Evolutionary conservation across 805 yeast genomes (phyloP).

Genomic region (Yamadazyma tumulicola): DNA sequence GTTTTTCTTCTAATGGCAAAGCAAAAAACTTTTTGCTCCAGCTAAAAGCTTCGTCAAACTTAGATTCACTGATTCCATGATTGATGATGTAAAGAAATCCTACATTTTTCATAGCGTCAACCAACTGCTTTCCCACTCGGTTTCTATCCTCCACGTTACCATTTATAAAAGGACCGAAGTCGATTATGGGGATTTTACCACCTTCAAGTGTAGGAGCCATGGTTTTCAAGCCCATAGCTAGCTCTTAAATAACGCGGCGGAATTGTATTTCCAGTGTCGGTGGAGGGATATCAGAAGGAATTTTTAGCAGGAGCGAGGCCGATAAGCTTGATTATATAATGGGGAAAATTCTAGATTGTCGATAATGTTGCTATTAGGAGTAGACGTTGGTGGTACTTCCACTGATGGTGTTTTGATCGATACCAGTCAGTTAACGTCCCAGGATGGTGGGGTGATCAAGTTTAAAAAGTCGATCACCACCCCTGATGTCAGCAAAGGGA

Average conservation of each 20-base stretch:
- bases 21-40: slow-evolving; percentile 18
- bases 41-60: slow-evolving; percentile 16
- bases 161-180: slow-evolving; percentile 6
- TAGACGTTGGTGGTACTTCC: slow-evolving; percentile 53
- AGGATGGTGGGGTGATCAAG: slow-evolving; percentile 31
- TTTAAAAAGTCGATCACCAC: slow-evolving; percentile 46
- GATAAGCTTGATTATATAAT: too few relatives aligned
- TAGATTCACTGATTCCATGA: slow-evolving; percentile 16
- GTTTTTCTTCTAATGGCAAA: slow-evolving; percentile 14
- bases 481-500: slow-evolving; percentile 42
- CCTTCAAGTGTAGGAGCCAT: too few relatives aligned
- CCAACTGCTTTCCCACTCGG: too few relatives aligned
- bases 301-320: too few relatives aligned
- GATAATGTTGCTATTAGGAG: slow-evolving; percentile 23
- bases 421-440: slow-evolving; percentile 22
- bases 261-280: too few relatives aligned
- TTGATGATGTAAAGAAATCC: slow-evolving; percentile 21
- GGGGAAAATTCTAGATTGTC: too few relatives aligned
- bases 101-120: slow-evolving; percentile 18
- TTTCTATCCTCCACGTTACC: slow-evolving; percentile 5
- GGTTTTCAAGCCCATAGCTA: too few relatives aligned
- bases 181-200: slow-evolving; percentile 8
- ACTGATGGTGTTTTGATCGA: slow-evolving; percentile 46
- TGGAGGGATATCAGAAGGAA: too few relatives aligned
- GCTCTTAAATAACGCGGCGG: too few relatives aligned